Evolutionary conservation across 2,329 filamentous ascomycete genomes (phyloP).

Genomic region (Sporothrix curviconia): DNA sequence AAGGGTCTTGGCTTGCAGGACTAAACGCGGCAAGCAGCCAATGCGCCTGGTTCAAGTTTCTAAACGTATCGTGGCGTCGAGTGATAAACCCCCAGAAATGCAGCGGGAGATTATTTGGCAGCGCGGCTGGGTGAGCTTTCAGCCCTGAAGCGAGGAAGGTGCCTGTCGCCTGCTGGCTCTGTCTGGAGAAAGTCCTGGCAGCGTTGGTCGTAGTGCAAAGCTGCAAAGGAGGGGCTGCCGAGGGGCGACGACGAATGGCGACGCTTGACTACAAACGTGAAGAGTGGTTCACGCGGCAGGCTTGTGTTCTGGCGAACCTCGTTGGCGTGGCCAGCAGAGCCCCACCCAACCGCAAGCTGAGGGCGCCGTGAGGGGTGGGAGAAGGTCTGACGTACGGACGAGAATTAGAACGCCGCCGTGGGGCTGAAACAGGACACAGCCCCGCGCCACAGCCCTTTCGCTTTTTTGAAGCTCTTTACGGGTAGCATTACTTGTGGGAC

Average conservation of each 20-base stretch:
- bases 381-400: not conserved
- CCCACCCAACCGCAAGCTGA: not conserved
- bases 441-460: not conserved
- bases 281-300: no score
- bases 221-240: constrained; percentile 7
- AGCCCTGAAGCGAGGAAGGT: not conserved
- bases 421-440: constrained; percentile 14
- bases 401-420: constrained; percentile 4
- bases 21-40: not conserved
- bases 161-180: not conserved
- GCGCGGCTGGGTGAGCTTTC: no score
- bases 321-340: not conserved
- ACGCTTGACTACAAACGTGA: no score
- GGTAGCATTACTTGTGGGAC: no score
- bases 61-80: not conserved
- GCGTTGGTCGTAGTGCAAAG: not conserved
- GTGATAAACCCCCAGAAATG: no score
- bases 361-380: not conserved
- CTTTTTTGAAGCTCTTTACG: not conserved
- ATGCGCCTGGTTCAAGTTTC: no score
- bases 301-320: not conserved
- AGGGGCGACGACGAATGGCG: no score
- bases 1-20: not conserved
- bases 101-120: not conserved
- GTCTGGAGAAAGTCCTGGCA: not conserved